A percentile compares a stretch with the other conserved stretches of the same genome.
These are phyloP conservation scores for Globisporangium acanthophoron DNA, from an alignment of 352 stramenopile genomes.

Conservation along the genomic window DNA sequence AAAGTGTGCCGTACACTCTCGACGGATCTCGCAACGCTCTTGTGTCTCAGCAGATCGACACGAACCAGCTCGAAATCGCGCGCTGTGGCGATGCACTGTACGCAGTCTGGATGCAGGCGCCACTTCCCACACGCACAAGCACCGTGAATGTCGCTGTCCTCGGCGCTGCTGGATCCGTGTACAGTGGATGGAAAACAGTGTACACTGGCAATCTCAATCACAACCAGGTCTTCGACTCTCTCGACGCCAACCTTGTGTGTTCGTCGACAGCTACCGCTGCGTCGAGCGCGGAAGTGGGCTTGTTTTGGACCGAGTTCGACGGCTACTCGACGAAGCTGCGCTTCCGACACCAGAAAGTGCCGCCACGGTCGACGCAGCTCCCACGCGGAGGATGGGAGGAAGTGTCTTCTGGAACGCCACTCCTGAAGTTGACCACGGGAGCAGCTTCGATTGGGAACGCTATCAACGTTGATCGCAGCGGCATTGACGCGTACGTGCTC, in stretches of 20 bases:
- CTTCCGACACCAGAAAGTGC: slow-evolving; percentile 33
- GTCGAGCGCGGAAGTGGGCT: slow-evolving; percentile 15
- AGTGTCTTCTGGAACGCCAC: slow-evolving; percentile 24
- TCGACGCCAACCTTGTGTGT: slow-evolving; percentile 38
- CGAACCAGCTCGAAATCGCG: slow-evolving; percentile 9
- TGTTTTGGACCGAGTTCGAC: slow-evolving; percentile 75
- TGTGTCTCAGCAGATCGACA: not conserved
- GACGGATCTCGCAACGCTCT: not conserved
- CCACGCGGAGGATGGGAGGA: slow-evolving; percentile 28
- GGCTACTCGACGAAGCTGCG: slow-evolving; percentile 59
- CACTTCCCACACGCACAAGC: not conserved
- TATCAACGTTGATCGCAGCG: slow-evolving; percentile 48
- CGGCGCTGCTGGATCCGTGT: slow-evolving; percentile 9
- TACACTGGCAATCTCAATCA: slow-evolving; percentile 36
- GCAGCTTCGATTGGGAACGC: slow-evolving; percentile 33
- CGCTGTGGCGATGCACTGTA: slow-evolving; percentile 13
- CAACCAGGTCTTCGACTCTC: slow-evolving; percentile 35
- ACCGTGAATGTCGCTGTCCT: slow-evolving; percentile 15
- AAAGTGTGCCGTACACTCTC: slow-evolving; percentile 20
- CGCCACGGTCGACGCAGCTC: slow-evolving; percentile 10
- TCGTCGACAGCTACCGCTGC: slow-evolving; percentile 12
- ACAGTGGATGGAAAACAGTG: slow-evolving; percentile 22
- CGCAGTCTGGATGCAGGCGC: slow-evolving; percentile 11
- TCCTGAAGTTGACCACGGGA: slow-evolving; percentile 38
- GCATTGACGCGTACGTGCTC: slow-evolving; percentile 25